Conservation (phyloP, 2,329 filamentous ascomycete genomes). For the Didymella keratinophila region DNA sequence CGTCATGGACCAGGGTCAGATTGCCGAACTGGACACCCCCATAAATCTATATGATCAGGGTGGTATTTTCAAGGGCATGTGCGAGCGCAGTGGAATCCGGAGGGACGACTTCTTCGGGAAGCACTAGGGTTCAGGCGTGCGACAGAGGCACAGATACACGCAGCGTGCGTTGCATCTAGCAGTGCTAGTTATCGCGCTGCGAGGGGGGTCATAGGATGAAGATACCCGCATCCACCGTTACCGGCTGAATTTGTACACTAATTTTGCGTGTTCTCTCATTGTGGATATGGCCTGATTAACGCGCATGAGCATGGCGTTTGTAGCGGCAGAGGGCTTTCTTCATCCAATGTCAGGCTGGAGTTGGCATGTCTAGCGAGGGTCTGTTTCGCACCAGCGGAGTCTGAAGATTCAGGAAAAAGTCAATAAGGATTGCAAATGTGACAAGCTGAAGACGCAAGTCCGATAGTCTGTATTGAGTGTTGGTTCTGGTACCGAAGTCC, state of each 20-base stretch:
- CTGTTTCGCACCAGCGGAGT: conserved; percentile 14
- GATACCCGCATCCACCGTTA: conserved; percentile 4
- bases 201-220: conserved; percentile 7
- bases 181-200: conserved; percentile 11
- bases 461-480: background rate
- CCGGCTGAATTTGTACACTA: conserved; percentile 27
- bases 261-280: conserved; percentile 21
- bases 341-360: conserved; percentile 12
- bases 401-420: conserved; percentile 1
- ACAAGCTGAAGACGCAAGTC: conserved; percentile 6
- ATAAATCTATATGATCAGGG: conserved; percentile 73
- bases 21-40: conserved; percentile 86
- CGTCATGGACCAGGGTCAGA: conserved; percentile 90
- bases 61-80: conserved; percentile 90
- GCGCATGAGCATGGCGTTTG: conserved; percentile 32
- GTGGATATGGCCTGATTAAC: conserved; percentile 15
- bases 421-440: conserved; percentile 4
- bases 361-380: conserved; percentile 16
- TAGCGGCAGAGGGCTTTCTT: conserved; percentile 22
- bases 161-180: background rate
- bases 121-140: conserved; percentile 13
- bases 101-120: conserved; percentile 56
- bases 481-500: background rate
- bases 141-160: conserved; percentile 5
- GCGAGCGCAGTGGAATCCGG: conserved; percentile 81